Evolutionary conservation across 2,329 filamentous ascomycete genomes (phyloP).

Genomic region (Monosporascus sp.): DNA sequence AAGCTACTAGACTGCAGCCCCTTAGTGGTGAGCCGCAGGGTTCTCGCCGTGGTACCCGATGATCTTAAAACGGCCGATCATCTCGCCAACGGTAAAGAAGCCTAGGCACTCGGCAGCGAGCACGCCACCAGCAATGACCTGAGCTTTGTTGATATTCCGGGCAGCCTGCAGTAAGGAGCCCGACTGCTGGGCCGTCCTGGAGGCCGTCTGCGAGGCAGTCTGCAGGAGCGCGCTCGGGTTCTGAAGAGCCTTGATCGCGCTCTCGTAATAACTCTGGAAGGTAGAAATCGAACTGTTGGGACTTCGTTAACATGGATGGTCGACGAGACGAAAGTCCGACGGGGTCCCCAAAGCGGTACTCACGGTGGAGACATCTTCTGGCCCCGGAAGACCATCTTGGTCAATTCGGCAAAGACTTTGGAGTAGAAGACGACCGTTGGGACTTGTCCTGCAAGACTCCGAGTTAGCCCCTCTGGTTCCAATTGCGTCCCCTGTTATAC

Average conservation of each 20-base stretch:
- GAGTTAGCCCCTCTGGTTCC: too few species aligned
- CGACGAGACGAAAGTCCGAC: background rate
- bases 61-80: slow-evolving; percentile 91
- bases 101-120: slow-evolving; percentile 81
- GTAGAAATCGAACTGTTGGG: slow-evolving; percentile 63
- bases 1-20: too few species aligned
- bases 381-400: slow-evolving; percentile 78
- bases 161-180: slow-evolving; percentile 37
- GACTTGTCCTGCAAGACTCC: slow-evolving; percentile 60
- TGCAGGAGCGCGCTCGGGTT: slow-evolving; percentile 59
- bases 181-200: slow-evolving; percentile 44
- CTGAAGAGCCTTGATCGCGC: slow-evolving; percentile 62
- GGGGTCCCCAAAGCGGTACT: slow-evolving; percentile 36
- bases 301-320: slow-evolving; percentile 8
- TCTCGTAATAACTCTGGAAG: slow-evolving; percentile 84
- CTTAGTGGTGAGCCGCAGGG: slow-evolving; percentile 55
- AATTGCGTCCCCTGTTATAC: too few species aligned
- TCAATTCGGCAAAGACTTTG: slow-evolving; percentile 80
- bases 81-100: slow-evolving; percentile 98
- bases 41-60: slow-evolving; percentile 80
- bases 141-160: slow-evolving; percentile 65
- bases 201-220: slow-evolving; percentile 35
- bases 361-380: slow-evolving; percentile 96
- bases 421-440: slow-evolving; percentile 89
- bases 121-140: slow-evolving; percentile 70